Base-by-base conservation (phyloP, 805 yeast genomes). In the Wickerhamomyces hampshirensis region DNA sequence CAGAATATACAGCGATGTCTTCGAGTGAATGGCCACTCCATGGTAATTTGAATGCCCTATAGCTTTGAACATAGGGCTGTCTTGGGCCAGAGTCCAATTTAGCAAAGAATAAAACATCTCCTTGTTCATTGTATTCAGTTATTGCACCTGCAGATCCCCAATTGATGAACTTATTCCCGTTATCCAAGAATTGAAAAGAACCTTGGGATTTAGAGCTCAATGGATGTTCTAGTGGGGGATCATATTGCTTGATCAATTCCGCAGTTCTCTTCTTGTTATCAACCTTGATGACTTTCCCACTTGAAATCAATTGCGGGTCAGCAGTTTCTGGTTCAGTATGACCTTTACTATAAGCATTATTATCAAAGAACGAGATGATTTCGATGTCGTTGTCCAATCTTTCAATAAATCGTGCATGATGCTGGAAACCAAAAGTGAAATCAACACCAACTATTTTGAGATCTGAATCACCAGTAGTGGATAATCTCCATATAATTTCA, bases 61-160 rank as follows among this genome's bases (percentile, higher is more conserved):
- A 63, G 45, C 59, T 62, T 33, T 60, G 60, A 5, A 48, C 60
- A 14, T 37, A 40, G 3, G 38, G 46, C 5, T 57, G 60, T 17
- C 51, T 39, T 2, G 35, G 37, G 5, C 56, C 63, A 5, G 66
- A 59, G 34, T 61, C 65, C 13, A 43, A 49, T 32, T 46, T 56
- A 2, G 67, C 62, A 35, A 56, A 59, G 45, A 61, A 60, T 13
- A 60, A 46, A 11, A 57, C 43, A 13, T 58, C 44, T 8, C 59
- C 65, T 5, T 55, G 43, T 8, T 27, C 26, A 38, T 55, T 49
- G 34, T 43, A 58, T 37, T 63, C 66, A 10, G 67, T 61, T n/a
- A 62, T 54, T 5, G 64, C 62, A 28, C 67, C 66, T 15, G 50
- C 60, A 3, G 67, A 59, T 5, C 67, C 68, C 65, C 66, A 62